A percentile compares a stretch with the other conserved stretches of the same genome.
Evolutionary conservation across 352 stramenopile species (phyloP).

Genomic region (Phytophthora sansomeana): DNA sequence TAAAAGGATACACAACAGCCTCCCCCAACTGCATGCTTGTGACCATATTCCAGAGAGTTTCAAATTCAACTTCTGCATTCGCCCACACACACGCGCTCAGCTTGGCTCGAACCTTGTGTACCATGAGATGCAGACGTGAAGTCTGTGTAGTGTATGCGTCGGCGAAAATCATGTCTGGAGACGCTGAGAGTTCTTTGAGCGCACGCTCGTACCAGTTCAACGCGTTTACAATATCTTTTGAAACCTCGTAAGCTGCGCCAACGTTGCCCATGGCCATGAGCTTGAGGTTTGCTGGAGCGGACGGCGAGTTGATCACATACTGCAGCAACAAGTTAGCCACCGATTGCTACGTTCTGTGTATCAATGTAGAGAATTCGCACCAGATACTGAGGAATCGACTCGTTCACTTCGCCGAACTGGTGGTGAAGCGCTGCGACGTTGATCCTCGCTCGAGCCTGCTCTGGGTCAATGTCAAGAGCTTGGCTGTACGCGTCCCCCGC

Average conservation of each 20-base stretch:
- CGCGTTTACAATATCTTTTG: slow-evolving; percentile 41
- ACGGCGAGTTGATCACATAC: slow-evolving; percentile 39
- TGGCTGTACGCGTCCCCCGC: slow-evolving; percentile 54
- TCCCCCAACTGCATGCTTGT: slow-evolving; percentile 28
- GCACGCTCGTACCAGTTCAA: slow-evolving; percentile 42
- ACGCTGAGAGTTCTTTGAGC: slow-evolving; percentile 13
- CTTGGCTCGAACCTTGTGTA: slow-evolving; percentile 51
- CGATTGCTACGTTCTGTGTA: background rate
- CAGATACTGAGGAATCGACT: slow-evolving; percentile 63
- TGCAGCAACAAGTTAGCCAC: slow-evolving; percentile 18
- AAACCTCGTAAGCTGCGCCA: slow-evolving; percentile 51
- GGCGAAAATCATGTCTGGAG: slow-evolving; percentile 12
- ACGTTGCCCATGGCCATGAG: slow-evolving; percentile 60
- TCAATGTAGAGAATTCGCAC: slow-evolving; percentile 18
- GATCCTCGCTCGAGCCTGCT: slow-evolving; percentile 50
- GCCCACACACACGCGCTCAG: slow-evolving; percentile 63
- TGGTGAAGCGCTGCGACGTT: slow-evolving; percentile 80
- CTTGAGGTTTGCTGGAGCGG: slow-evolving; percentile 16
- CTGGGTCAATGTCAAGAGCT: slow-evolving; percentile 43
- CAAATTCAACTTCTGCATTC: slow-evolving; percentile 40
- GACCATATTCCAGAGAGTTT: slow-evolving; percentile 46
- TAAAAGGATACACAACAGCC: slow-evolving; percentile 38
- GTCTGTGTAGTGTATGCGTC: slow-evolving; percentile 18
- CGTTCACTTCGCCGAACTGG: slow-evolving; percentile 55
- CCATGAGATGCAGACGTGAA: slow-evolving; percentile 31